phyloP scores from a whole-genome alignment of 176 grass and related monocot genomes.

The Neostapfia colusana region DNA sequence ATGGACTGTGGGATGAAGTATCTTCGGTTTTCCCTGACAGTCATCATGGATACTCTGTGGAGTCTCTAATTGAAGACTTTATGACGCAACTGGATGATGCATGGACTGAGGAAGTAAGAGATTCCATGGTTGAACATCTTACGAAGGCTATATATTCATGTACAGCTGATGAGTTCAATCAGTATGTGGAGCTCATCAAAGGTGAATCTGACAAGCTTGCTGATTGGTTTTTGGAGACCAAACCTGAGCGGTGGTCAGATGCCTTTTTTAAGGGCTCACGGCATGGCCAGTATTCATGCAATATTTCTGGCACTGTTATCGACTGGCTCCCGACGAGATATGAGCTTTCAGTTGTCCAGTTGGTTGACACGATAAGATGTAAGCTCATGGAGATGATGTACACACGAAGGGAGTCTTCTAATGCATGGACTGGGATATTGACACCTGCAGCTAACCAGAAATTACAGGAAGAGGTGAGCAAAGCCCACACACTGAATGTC shows the following conservation, averaged over 20 bases:
- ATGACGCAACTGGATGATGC: constrained; percentile 65
- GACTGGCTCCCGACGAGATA: constrained; percentile 73
- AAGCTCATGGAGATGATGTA: constrained; percentile 99
- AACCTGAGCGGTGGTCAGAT: constrained; percentile 94
- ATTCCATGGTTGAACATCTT: constrained; percentile 74
- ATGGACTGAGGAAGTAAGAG: constrained; percentile 73
- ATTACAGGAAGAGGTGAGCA: constrained; percentile 74
- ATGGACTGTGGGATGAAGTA: constrained; percentile 72
- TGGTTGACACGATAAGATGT: constrained; percentile 81
- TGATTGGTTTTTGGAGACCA: constrained; percentile 83
- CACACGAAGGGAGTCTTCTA: constrained; percentile 63
- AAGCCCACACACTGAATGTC: constrained; percentile 70
- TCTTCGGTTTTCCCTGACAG: constrained; percentile 68
- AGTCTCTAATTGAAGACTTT: constrained; percentile 82
- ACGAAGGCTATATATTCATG: constrained; percentile 70
- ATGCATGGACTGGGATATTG: constrained; percentile 64
- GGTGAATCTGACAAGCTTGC: constrained; percentile 70
- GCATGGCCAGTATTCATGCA: constrained; percentile 72
- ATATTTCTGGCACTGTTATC: constrained; percentile 54
- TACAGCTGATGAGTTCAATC: constrained; percentile 75
- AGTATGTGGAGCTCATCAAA: constrained; percentile 70
- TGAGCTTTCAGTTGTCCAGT: constrained; percentile 84
- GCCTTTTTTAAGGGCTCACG: constrained; percentile 78
- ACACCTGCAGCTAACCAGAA: constrained; percentile 68
- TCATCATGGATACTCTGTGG: constrained; percentile 68